Percentiles rank a stretch among this genome's conserved stretches.
These are phyloP conservation scores for Lablab purpureus DNA, from an alignment of 306 rosid species.

Conservation along the genomic window DNA sequence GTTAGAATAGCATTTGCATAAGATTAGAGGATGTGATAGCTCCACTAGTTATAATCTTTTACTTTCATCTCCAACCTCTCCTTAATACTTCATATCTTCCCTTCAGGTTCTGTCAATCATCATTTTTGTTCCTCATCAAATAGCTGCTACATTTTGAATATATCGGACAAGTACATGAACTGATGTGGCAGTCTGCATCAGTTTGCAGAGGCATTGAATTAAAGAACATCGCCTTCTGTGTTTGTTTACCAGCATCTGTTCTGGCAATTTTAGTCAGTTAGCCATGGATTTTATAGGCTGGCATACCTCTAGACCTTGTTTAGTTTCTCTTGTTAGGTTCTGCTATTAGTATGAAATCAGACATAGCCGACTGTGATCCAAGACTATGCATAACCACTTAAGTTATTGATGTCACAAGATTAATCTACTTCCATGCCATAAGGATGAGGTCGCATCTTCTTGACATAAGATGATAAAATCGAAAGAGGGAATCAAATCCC, in stretches of 20 bases:
- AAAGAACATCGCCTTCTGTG: not conserved
- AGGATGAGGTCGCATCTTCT: not conserved
- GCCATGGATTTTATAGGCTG: constrained; percentile 8
- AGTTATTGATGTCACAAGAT: not conserved
- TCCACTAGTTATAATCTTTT: not conserved
- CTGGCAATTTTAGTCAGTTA: not conserved
- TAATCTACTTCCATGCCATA: not conserved
- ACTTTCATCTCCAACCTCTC: not conserved
- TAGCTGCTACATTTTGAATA: not conserved
- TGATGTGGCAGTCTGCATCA: not conserved
- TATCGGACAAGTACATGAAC: not conserved
- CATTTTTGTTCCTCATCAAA: constrained; percentile 21
- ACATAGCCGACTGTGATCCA: not conserved
- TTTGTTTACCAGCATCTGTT: not conserved
- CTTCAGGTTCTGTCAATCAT: constrained; percentile 21
- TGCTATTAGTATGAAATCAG: not conserved
- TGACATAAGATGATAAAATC: too few relatives aligned
- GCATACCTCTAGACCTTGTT: not conserved
- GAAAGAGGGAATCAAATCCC: not conserved
- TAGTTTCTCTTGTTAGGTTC: not conserved
- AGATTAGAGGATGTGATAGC: constrained; percentile 3
- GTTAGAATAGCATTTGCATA: not conserved
- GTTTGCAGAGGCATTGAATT: not conserved
- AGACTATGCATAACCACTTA: not conserved
- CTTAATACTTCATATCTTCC: not conserved